Base-by-base conservation (phyloP, 2,329 filamentous ascomycete species). In the Akanthomyces lecanii region DNA sequence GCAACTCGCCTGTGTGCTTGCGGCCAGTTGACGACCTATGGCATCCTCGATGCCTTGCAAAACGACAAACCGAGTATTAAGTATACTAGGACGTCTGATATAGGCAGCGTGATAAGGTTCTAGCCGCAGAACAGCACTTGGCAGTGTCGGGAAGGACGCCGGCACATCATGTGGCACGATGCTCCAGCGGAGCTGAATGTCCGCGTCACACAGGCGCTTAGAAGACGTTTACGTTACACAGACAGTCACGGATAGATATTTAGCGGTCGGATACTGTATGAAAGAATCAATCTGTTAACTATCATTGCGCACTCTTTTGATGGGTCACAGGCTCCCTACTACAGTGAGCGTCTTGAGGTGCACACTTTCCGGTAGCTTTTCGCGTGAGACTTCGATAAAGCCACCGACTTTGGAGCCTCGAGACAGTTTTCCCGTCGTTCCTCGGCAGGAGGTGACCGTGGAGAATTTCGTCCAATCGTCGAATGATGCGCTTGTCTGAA, bases 221-320 rank as follows among this genome's bases (percentile, higher is more conserved):
- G 12, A n/a, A 30, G 14, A 30, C 28, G 28, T 30, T 30, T 10
- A 33, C 1, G 4, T 18, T 25, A n/a, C 55, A 48, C 30, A 25
- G 6, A 25, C 40, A 18, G 18, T 53, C 40, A 44, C 36, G 5
- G 11, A 7, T 11, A 12, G 14, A 14, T 40, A 7, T 33, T 33
- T 5, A 4, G 25, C 25, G 10, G 10, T 21, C 1, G 40, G 12
- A 14, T 2, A 12, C n/a, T 38, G 23, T 54, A 55, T 30, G 42
- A 30, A 38, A 30, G 40, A 55, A 52, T 11, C 59, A 61, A 61
- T 61, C 40, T 55, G 50, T 53, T 61, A 61, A 61, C 59, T 61
- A 55, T 61, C 28, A 40, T 45, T 48, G 59, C n/a, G 25, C 48
- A 61, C 40, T 61, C 50, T 54, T 48, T 11, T 40, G 11, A 47